A percentile compares a stretch with the other conserved stretches of the same genome.
phyloP scores from a whole-genome alignment of 1,284 basidiomycete species.

The Gomphus sp. region DNA sequence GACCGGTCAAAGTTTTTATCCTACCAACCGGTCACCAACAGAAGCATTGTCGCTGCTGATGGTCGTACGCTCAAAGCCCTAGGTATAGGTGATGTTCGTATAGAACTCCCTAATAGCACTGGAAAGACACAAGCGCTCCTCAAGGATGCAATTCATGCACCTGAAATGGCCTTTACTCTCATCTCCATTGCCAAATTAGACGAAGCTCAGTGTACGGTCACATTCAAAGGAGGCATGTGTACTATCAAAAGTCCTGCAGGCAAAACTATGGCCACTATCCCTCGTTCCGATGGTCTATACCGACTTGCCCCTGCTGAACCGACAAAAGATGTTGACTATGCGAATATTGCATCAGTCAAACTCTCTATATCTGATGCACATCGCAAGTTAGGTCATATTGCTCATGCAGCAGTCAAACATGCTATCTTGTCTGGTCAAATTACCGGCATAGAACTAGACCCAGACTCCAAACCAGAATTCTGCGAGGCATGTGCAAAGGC shows the following conservation, averaged over 20 bases:
- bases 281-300: background rate
- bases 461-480: background rate
- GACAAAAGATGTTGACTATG: background rate
- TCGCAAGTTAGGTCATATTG: constrained; percentile 25
- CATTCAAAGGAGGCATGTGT: background rate
- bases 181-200: background rate
- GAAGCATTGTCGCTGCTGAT: too few species aligned
- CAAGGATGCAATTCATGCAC: background rate
- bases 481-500: too few species aligned
- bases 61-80: too few species aligned
- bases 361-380: background rate
- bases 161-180: background rate
- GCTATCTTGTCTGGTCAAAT: constrained; percentile 11
- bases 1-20: too few species aligned
- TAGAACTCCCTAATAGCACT: too few species aligned
- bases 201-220: background rate
- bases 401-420: constrained; percentile 16
- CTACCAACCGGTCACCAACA: too few species aligned
- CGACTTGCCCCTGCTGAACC: background rate
- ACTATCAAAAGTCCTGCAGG: background rate
- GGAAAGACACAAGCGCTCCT: background rate
- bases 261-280: background rate
- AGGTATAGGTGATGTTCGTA: too few species aligned
- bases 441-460: too few species aligned
- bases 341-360: background rate